A percentile compares a stretch with the other conserved stretches of the same genome.
Conservation (phyloP, 768 basidiomycete species). For the Mycena chlorophos region DNA sequence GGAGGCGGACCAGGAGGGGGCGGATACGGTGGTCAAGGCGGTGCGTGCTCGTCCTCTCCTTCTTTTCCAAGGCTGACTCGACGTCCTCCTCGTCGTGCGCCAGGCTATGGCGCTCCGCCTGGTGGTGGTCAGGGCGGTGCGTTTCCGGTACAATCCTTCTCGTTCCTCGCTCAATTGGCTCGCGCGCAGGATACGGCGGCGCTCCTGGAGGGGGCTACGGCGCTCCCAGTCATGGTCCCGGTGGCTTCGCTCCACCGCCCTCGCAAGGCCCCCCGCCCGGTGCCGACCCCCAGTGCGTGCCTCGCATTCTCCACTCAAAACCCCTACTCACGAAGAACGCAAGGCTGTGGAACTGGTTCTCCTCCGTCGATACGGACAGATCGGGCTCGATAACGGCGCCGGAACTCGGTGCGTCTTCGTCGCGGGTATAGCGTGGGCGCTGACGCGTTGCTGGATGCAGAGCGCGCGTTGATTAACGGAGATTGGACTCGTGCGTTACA, state of each 20-base stretch:
- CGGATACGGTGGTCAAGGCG: too few relatives aligned
- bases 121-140: too few relatives aligned
- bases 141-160: too few relatives aligned
- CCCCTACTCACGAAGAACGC: not conserved
- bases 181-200: constrained; percentile 2
- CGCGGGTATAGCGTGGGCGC: not conserved
- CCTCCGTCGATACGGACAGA: constrained; percentile 65
- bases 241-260: constrained; percentile 26
- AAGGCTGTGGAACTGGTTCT: constrained; percentile 77
- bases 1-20: constrained; percentile 16
- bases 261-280: constrained; percentile 56
- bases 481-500: constrained; percentile 72
- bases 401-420: constrained; percentile 61
- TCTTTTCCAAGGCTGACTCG: too few relatives aligned
- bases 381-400: constrained; percentile 63
- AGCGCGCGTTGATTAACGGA: constrained; percentile 52
- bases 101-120: too few relatives aligned
- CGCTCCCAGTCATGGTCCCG: constrained; percentile 20
- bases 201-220: constrained; percentile 26
- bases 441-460: constrained; percentile 26
- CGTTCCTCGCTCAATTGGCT: too few relatives aligned
- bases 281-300: constrained; percentile 74
- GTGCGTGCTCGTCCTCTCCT: too few relatives aligned
- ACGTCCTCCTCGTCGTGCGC: too few relatives aligned
- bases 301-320: not conserved